These are phyloP conservation scores for Vigna angularis DNA, from an alignment of 306 rosid species.

Conservation along the genomic window DNA sequence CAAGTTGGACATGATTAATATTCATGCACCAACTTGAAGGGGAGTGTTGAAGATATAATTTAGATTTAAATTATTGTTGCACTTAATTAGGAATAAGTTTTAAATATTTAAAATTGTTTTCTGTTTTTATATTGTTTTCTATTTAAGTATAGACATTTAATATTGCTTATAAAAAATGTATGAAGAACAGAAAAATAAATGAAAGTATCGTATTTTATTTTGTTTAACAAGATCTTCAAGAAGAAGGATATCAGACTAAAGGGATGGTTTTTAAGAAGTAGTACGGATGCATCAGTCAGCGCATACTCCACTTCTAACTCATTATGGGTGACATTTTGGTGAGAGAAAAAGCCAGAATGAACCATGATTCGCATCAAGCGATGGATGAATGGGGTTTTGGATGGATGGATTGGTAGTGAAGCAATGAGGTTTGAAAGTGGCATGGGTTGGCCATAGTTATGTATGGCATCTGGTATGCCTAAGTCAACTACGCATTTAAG, in stretches of 20 bases:
- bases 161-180: too few relatives aligned
- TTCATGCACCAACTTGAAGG: too few relatives aligned
- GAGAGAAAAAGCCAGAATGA: constrained; percentile 31
- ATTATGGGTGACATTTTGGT: neutral
- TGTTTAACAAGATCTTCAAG: neutral
- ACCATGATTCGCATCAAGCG: constrained; percentile 44
- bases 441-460: constrained; percentile 44
- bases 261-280: neutral
- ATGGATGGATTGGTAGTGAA: constrained; percentile 36
- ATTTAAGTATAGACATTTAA: too few relatives aligned
- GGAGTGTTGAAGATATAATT: too few relatives aligned
- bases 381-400: neutral
- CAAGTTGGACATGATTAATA: too few relatives aligned
- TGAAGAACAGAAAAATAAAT: too few relatives aligned
- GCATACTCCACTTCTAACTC: neutral
- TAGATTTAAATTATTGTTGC: too few relatives aligned
- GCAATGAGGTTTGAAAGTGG: constrained; percentile 39
- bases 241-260: constrained; percentile 20
- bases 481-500: constrained; percentile 41
- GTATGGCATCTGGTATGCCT: constrained; percentile 44
- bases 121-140: too few relatives aligned
- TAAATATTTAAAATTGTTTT: too few relatives aligned
- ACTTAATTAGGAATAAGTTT: too few relatives aligned
- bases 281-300: constrained; percentile 27
- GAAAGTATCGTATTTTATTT: too few relatives aligned